Percentiles rank a stretch among this genome's conserved stretches.
These are phyloP conservation scores for Pholiota microspora DNA, from an alignment of 768 basidiomycete genomes.

Conservation along the genomic window DNA sequence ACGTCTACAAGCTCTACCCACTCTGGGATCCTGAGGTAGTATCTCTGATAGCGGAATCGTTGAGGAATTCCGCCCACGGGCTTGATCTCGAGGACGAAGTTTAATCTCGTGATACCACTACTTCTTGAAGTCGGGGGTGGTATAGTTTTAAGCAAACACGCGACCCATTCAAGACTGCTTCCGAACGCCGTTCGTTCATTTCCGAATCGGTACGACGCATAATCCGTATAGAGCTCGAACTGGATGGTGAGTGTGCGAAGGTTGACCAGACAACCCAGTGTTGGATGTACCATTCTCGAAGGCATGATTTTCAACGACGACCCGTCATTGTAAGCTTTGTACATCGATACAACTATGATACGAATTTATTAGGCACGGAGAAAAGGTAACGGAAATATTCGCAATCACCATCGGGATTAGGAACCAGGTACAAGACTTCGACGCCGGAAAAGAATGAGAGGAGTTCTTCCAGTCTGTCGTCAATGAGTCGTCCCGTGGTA, in stretches of 20 bases:
- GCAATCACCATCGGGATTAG: not conserved
- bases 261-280: not conserved
- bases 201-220: not conserved
- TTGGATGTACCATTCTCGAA: not conserved
- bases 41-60: not conserved
- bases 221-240: not conserved
- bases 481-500: not conserved
- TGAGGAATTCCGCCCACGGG: not conserved
- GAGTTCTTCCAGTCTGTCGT: not conserved
- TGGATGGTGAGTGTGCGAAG: not conserved
- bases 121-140: not conserved
- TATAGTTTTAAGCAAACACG: not conserved
- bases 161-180: not conserved
- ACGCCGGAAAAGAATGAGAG: not conserved
- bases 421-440: not conserved
- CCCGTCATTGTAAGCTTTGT: not conserved
- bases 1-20: not conserved
- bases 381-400: not conserved
- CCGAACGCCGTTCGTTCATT: not conserved
- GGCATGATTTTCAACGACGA: not conserved
- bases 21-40: not conserved
- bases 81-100: too few relatives aligned
- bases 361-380: not conserved
- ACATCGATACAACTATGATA: not conserved
- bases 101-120: not conserved